These are phyloP conservation scores for Friedmanniomyces endolithicus DNA, from an alignment of 495 filamentous ascomycete genomes.

Conservation along the genomic window DNA sequence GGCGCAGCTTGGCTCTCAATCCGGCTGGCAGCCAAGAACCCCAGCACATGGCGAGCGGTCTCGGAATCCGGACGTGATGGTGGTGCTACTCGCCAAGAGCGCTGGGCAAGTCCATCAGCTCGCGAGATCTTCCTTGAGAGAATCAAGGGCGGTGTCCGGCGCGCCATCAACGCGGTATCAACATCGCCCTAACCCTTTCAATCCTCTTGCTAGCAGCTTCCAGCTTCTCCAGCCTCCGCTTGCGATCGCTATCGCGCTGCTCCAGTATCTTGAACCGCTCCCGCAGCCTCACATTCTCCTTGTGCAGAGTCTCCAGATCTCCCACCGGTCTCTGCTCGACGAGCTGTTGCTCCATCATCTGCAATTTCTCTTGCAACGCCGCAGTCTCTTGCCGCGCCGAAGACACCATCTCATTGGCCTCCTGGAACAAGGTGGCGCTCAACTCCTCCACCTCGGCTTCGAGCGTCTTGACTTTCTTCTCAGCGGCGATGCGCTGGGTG, in stretches of 20 bases:
- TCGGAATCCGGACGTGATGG: too few species aligned
- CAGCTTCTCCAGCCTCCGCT: constrained; percentile 57
- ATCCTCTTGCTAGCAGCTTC: constrained; percentile 38
- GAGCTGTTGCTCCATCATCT: constrained; percentile 54
- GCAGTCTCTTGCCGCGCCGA: constrained; percentile 69
- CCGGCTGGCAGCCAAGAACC: neutral
- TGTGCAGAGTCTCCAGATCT: constrained; percentile 60
- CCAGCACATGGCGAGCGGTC: too few species aligned
- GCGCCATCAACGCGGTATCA: constrained; percentile 29
- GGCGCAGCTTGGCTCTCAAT: too few species aligned
- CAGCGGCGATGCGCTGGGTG: constrained; percentile 57
- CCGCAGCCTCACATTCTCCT: constrained; percentile 65
- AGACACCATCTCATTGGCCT: constrained; percentile 97
- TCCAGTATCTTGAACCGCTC: constrained; percentile 56
- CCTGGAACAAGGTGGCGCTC: constrained; percentile 70
- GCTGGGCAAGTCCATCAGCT: too few species aligned
- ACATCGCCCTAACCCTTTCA: constrained; percentile 52
- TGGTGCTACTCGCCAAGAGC: too few species aligned
- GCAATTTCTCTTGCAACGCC: constrained; percentile 57
- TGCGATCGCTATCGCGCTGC: constrained; percentile 57
- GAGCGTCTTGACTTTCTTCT: constrained; percentile 57
- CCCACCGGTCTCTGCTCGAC: constrained; percentile 40
- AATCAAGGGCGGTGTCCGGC: too few species aligned
- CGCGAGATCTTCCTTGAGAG: too few species aligned
- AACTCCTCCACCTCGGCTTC: constrained; percentile 81